Evolutionary conservation across 345 rosid genomes (phyloP).

Genomic region (Citrus inodora): DNA sequence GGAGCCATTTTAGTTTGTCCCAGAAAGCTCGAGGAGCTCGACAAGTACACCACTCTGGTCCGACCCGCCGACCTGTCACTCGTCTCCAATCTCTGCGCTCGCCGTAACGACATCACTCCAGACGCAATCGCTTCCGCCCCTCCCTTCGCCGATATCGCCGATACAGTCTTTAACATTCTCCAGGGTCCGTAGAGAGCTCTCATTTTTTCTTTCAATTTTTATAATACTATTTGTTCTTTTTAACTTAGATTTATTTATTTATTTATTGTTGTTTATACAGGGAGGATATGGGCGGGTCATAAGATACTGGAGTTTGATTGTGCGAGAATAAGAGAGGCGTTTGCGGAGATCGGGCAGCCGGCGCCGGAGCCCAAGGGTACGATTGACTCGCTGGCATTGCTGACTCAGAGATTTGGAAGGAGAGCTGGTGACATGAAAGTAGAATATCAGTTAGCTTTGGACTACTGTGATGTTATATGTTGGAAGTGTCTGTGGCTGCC

Average conservation of each 20-base stretch:
- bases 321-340: slow-evolving; percentile 73
- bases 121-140: slow-evolving; percentile 60
- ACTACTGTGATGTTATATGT: not conserved
- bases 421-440: slow-evolving; percentile 97
- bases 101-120: too few species aligned
- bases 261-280: slow-evolving; percentile 23
- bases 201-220: not conserved
- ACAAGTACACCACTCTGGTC: slow-evolving; percentile 68
- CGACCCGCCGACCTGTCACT: slow-evolving; percentile 65
- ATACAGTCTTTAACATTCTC: slow-evolving; percentile 63
- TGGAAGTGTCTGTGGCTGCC: not conserved
- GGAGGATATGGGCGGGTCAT: slow-evolving; percentile 97
- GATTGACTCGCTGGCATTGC: slow-evolving; percentile 68
- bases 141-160: slow-evolving; percentile 63
- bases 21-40: slow-evolving; percentile 57
- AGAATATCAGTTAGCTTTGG: not conserved
- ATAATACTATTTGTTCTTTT: not conserved
- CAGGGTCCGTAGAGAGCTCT: slow-evolving; percentile 36
- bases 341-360: slow-evolving; percentile 54
- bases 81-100: too few species aligned
- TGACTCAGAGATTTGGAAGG: slow-evolving; percentile 78
- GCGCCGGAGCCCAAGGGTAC: slow-evolving; percentile 77
- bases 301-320: slow-evolving; percentile 88
- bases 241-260: not conserved
- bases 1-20: slow-evolving; percentile 91